A percentile compares a stretch with the other conserved stretches of the same genome.
phyloP scores from a whole-genome alignment of 2,329 filamentous ascomycete species.

The Acrocalymma vagum region DNA sequence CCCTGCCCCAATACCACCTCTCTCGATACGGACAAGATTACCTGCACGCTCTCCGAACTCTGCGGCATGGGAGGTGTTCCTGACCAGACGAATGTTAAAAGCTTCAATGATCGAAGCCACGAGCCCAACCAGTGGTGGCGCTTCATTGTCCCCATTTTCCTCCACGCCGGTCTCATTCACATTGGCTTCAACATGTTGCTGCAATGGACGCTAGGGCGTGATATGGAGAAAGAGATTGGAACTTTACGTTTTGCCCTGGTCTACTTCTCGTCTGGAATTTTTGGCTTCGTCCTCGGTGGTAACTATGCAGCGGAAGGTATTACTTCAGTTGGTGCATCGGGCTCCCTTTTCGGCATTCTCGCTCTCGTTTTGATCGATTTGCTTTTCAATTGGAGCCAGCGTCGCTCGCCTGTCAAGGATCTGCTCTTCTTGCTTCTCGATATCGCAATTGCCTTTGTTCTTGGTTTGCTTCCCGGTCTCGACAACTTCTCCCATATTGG shows the following conservation, averaged over 20 bases:
- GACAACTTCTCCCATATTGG: constrained; percentile 99
- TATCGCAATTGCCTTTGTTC: constrained; percentile 86
- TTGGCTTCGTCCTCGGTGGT: constrained; percentile 92
- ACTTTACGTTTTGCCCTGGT: constrained; percentile 87
- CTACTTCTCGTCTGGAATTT: constrained; percentile 91
- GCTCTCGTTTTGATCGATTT: constrained; percentile 89
- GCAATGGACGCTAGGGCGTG: constrained; percentile 86
- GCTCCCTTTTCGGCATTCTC: constrained; percentile 89
- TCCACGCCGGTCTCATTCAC: constrained; percentile 93
- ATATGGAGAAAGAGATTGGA: constrained; percentile 93
- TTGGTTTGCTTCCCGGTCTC: constrained; percentile 88
- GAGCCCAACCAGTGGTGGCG: constrained; percentile 95
- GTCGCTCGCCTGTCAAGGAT: constrained; percentile 79
- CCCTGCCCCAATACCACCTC: constrained; percentile 79
- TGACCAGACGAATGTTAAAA: constrained; percentile 63
- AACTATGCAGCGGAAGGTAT: constrained; percentile 88
- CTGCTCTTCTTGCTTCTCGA: constrained; percentile 88
- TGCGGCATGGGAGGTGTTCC: constrained; percentile 85
- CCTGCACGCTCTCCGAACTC: constrained; percentile 79
- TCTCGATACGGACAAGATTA: constrained; percentile 63
- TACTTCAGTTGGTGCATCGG: constrained; percentile 85
- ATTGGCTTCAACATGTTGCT: constrained; percentile 95
- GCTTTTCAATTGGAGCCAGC: constrained; percentile 89
- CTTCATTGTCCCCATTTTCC: constrained; percentile 94
- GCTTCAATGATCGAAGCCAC: constrained; percentile 64